Base-by-base conservation (phyloP, 1,139 yeast species). In the Nakaseomyces bracarensis region DNA sequence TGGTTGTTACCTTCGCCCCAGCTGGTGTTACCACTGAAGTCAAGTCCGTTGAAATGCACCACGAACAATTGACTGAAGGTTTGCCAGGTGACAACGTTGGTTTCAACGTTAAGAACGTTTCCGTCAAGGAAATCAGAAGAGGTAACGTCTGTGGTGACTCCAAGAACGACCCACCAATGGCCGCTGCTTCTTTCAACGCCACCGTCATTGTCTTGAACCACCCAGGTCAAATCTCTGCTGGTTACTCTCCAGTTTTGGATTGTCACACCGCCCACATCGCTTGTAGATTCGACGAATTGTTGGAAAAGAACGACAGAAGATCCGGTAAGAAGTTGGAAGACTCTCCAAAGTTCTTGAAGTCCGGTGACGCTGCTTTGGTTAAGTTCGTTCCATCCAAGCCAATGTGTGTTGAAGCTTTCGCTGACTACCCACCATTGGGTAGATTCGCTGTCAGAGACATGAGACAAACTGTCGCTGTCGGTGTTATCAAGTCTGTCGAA, bases 381-480 rank as follows among this genome's bases (percentile, higher is more conserved):
- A 82, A 78, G 78, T 77, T 84, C 79, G 74, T 82, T 59, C 94
- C 94, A 72, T 74, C 93, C 71, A 85, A 85, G 85, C 95, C 95
- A 70, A 82, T 85, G 94, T 84, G 93, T 76, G 95, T 85, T 70
- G 95, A 85, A 79, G 78, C 94, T 65, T 85, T 82, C 93, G 77
- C 93, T 67, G 91, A 84, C 72, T 86, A 84, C 89, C 95, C 96
- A 74, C 96, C 96, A 70, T 83, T 86, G 70, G 96, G 96, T 71
- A 86, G 96, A 81, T 87, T 87, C 79, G 96, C 96, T 68, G 96
- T 87, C 80, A 91, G 96, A 82, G 96, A 87, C 75, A 87, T 87
- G 96, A 85, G 96, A 82, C 96, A 86, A 76, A 87, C 96, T 62
- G 97, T 89, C 66, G 96, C 96, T 69, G 96, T 89, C 71, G 97